Percentiles rank a stretch among this genome's conserved stretches.
Evolutionary conservation across 148 eudicot genomes (phyloP).

Genomic region (Silene conica): DNA sequence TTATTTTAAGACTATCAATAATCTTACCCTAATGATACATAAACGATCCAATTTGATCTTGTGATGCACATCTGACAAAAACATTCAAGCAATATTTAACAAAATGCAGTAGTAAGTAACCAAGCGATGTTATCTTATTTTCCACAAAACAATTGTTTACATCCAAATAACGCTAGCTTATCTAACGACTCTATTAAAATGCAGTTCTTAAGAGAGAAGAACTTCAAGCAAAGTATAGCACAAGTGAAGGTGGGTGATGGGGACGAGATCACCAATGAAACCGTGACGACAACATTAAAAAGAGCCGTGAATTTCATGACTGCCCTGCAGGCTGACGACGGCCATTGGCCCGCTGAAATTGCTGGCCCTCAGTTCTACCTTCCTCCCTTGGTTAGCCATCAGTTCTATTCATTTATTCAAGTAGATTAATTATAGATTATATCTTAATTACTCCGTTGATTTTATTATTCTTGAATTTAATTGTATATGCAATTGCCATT

Average conservation of each 20-base stretch:
- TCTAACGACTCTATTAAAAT: no score
- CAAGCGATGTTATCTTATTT: no score
- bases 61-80: no score
- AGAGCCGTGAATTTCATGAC: conserved; percentile 30
- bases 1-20: no score
- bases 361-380: conserved; percentile 42
- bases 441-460: no score
- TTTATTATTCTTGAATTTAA: not conserved
- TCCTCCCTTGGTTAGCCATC: conserved; percentile 47
- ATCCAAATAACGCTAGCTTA: no score
- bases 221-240: conserved; percentile 32
- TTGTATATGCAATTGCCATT: not conserved
- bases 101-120: no score
- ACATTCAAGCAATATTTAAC: no score
- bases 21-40: no score
- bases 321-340: conserved; percentile 46
- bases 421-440: no score
- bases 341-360: conserved; percentile 64
- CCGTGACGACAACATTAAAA: conserved; percentile 29
- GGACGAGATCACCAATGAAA: conserved; percentile 40
- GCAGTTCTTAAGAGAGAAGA: conserved; percentile 23
- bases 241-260: conserved; percentile 42
- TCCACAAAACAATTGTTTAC: no score
- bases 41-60: no score
- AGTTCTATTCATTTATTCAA: not conserved